Percentiles rank a stretch among this genome's conserved stretches.
These are phyloP conservation scores for Aspergillus chevalieri DNA, from an alignment of 2,329 filamentous ascomycete species.

Conservation along the genomic window DNA sequence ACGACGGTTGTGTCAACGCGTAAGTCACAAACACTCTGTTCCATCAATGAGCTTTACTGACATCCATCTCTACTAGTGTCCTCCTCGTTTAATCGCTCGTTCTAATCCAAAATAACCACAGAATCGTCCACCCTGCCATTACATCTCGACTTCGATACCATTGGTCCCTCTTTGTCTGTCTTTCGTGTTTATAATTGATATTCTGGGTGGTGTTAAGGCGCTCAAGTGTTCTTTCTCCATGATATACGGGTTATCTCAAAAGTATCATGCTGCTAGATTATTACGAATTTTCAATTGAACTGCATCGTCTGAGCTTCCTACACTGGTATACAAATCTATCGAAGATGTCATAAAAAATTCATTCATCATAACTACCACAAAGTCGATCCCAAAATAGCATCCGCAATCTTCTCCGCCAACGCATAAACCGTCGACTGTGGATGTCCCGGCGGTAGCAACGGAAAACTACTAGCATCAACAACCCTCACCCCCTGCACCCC, in stretches of 20 bases:
- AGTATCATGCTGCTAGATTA: too few species aligned
- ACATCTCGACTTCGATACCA: too few species aligned
- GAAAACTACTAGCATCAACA: constrained; percentile 29
- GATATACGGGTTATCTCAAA: too few species aligned
- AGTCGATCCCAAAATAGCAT: constrained; percentile 8
- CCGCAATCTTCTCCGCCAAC: constrained; percentile 35
- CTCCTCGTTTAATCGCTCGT: background rate
- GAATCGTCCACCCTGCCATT: too few species aligned
- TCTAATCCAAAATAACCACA: too few species aligned
- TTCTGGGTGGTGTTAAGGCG: too few species aligned
- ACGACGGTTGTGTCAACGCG: constrained; percentile 58
- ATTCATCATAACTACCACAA: background rate
- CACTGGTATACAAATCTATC: too few species aligned
- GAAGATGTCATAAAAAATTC: background rate
- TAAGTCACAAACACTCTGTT: constrained; percentile 20
- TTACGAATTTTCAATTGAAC: too few species aligned
- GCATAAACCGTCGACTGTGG: constrained; percentile 32
- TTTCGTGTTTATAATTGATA: too few species aligned
- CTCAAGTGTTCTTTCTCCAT: too few species aligned
- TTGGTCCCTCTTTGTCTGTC: too few species aligned
- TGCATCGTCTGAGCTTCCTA: too few species aligned
- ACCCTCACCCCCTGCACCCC: constrained; percentile 27
- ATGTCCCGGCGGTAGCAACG: constrained; percentile 33
- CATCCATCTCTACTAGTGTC: background rate
- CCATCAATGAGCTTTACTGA: background rate